Conservation (phyloP, 2,329 filamentous ascomycete genomes). For the Exophiala xenobiotica region DNA sequence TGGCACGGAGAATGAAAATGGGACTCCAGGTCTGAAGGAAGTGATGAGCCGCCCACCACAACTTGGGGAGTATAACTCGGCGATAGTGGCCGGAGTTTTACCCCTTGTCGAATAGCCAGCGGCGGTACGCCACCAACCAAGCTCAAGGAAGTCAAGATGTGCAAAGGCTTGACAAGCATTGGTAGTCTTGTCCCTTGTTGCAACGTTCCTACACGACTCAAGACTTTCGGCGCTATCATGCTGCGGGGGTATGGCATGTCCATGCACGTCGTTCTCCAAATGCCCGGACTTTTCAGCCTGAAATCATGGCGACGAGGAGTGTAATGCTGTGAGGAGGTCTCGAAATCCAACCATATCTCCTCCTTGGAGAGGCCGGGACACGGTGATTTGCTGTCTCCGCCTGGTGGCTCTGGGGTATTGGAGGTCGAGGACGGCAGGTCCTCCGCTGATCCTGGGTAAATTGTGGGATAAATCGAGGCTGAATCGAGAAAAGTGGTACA, state of each 20-base stretch:
- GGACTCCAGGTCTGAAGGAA: constrained; percentile 1
- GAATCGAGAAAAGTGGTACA: not conserved
- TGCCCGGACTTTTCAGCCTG: constrained; percentile 17
- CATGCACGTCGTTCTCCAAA: no score
- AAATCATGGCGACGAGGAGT: not conserved
- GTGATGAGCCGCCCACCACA: not conserved
- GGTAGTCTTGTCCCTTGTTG: constrained; percentile 5
- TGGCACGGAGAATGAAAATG: constrained; percentile 1
- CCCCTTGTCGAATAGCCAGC: constrained; percentile 14
- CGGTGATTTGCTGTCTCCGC: not conserved
- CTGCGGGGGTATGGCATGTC: constrained; percentile 8
- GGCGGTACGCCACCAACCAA: constrained; percentile 2
- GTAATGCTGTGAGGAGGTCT: not conserved
- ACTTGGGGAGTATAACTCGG: not conserved
- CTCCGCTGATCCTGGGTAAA: constrained; percentile 11
- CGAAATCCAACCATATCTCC: not conserved
- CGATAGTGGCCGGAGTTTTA: constrained; percentile 8
- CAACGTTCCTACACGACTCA: constrained; percentile 13
- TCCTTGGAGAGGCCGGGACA: not conserved
- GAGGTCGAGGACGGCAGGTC: constrained; percentile 11
- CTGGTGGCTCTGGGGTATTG: no score
- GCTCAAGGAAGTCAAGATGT: constrained; percentile 14
- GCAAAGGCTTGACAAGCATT: constrained; percentile 14
- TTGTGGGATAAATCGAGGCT: constrained; percentile 8
- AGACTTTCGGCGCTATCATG: not conserved